Conservation (phyloP, 192 early-diverging fungal genomes). For the Mortierella antarctica region DNA sequence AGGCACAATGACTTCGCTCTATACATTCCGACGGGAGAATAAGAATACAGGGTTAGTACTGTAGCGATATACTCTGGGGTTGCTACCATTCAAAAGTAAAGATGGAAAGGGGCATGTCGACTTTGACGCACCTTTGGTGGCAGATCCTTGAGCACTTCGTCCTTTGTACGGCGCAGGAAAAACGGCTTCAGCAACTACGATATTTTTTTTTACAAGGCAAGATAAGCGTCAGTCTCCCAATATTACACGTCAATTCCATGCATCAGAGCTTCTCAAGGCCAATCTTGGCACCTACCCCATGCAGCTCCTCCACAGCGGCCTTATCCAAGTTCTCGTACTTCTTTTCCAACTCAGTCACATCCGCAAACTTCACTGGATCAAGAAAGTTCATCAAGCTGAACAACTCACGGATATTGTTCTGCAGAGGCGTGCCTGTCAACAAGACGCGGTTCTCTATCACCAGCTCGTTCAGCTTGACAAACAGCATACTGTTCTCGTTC, state of each 20-base stretch:
- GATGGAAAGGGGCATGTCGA: background rate
- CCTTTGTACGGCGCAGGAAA: slow-evolving; percentile 79
- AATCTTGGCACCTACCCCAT: slow-evolving; percentile 55
- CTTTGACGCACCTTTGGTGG: slow-evolving; percentile 64
- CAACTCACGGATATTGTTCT: slow-evolving; percentile 79
- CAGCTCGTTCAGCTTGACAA: slow-evolving; percentile 64
- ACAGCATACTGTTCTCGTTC: slow-evolving; percentile 71
- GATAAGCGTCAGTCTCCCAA: background rate
- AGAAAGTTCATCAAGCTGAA: slow-evolving; percentile 80
- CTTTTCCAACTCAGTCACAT: slow-evolving; percentile 65
- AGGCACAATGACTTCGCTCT: slow-evolving; percentile 77
- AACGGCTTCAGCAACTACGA: slow-evolving; percentile 66
- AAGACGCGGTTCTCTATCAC: slow-evolving; percentile 64
- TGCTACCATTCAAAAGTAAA: too few species aligned
- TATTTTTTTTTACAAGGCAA: background rate
- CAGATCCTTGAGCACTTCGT: slow-evolving; percentile 63
- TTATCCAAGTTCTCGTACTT: slow-evolving; percentile 65
- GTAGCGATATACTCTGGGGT: background rate
- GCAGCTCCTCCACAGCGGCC: slow-evolving; percentile 71
- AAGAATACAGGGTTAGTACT: background rate
- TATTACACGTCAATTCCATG: background rate
- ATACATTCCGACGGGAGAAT: background rate
- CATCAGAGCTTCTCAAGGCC: too few species aligned
- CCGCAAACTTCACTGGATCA: slow-evolving; percentile 67
- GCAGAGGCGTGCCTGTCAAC: slow-evolving; percentile 78